Base-by-base conservation (phyloP, 495 filamentous ascomycete genomes). In the Massariosphaeria phaeospora region DNA sequence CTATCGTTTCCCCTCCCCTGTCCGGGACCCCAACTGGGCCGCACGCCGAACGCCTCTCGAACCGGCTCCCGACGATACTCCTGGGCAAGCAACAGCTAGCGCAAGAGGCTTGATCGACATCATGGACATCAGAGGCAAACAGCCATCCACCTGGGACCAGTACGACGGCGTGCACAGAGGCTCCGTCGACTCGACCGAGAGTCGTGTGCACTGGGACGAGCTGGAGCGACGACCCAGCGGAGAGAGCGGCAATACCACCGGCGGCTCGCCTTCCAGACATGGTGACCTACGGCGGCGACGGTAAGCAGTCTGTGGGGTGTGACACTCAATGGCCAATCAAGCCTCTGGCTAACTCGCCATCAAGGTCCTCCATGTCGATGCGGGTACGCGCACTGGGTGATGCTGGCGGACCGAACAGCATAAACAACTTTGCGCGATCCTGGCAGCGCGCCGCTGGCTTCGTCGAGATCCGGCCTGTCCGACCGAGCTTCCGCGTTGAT, bases 401-500 rank as follows among this genome's bases (percentile, higher is more conserved):
- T 46, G 86, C 84, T 11, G 93, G 93, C 34, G 93, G 93, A 25
- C 84, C 88, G 43, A 98, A 98, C 68, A 93, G 86, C 66, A 83
- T 97, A 61, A 84, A 94, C 60, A 96, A 91, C 63, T 98, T 98
- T 67, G 86, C 93, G 41, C 81, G 88, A 39, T 94, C 88, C 59
- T 97, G 91, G 89, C 88, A 89, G 65, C 81, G 93, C 63, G 93
- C 93, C 29, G 90, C 91, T 3, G 82, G 78, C 29, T 98, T 96
- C 73, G 76, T 79, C 23, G 91, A 96, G 66, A 84, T 95, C 43
- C 78, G 89, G 13, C 86, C 88, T 4, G 81, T 83, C 20, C 80
- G 82, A 2, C 80, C 83, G 15, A 82, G 87, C 20, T 88, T 94
- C 61, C 40, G 55, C n/a, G 52, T 66, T 15, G 76, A 81, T 38